Base-by-base conservation (phyloP, 768 basidiomycete genomes). In the Hemileccinum impolitum region DNA sequence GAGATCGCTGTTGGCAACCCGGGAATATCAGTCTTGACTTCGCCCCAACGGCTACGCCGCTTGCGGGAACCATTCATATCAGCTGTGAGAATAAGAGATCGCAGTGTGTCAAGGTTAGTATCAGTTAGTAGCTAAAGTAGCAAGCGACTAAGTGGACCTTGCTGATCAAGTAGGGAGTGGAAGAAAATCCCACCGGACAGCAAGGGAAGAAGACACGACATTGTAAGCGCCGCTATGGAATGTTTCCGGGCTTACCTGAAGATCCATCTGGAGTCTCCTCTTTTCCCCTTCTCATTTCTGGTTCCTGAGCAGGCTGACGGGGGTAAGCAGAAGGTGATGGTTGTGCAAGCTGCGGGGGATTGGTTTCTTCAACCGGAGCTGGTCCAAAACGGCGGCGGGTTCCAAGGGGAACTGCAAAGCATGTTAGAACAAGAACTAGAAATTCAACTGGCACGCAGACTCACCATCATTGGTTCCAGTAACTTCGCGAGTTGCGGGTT, bases 31-130 rank as follows among this genome's bases (percentile, higher is more conserved):
- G 86, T 81, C 68, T 90, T 90, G 51, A 83, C 89, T 59, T 96
- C 95, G 57, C 96, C 96, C 94, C 94, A 99, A 50, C 96, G 89
- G 63, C 94, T 96, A 58, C 92, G 88, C 55, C 95, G 84, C 74
- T 98, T 98, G 55, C 94, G 86, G 58, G 93, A 84, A 57, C 85
- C 87, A 65, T 92, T 90, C 48, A 84, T 78, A 66, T 88, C 84
- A 78, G 82, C 88, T 89, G 69, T 58, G 52, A 69, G 64, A 74
- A 70, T 72, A 61, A 69, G 59, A 68, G 59, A 75, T 71, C 54
- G 62, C 52, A 49, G 58, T 61, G 60, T 63, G 69, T 73, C 58
- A 72, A 69, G 71, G 76, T 89, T 82, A 85, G 82, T 84, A 75
- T 69, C 51, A 70, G 72, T 69, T 44, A 67, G 65, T 48, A 63